Evolutionary conservation across 768 basidiomycete genomes (phyloP), one percentile per base, ranked within the genome.

Genomic region (Rhodocollybia butyracea): DNA sequence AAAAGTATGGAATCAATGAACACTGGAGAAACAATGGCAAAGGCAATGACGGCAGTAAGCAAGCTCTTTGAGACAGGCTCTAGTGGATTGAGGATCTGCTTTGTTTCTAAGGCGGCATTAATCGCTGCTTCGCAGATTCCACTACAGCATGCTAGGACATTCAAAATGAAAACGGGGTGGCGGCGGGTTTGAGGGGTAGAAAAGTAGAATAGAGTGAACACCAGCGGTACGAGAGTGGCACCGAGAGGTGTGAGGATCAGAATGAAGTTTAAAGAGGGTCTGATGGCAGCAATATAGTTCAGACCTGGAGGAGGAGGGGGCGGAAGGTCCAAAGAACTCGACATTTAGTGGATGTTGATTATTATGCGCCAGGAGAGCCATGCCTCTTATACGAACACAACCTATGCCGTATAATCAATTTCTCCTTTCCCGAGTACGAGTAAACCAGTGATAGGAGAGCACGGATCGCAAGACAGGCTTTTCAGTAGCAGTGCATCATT

Each of bases 1-100:
- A 73, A 39, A 8, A 76, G 68, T 36, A 76, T 69, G 12, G 64
- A 67, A 56, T 76, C 74, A 21, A 73, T 65, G 43, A 74, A 61
- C 1, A 73, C 45, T 15, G 73, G 73, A 1, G 69, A 64, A 45
- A 67, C 58, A 8, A 66, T 57, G 13, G 62, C 56, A 39, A 76
- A 50, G 0, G 56, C 40, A 8, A 65, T 61, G 50, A 61, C 63
- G 1, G 62, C 61, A 3, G 64, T 62, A 27, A 61, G 60, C 12
- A 66, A 32, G 4, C 54, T 47, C 24, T 59, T 56, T 2, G 54
- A 54, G 3, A 64, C 45, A 5, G 59, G 59, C 10, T 61, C 36
- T 29, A 59, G 47, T 10, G 66, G 70, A 39, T 48, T 46, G 26
- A 62, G 26, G 15, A 63, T 57, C 19, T 50, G 47, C 31, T 50